Evolutionary conservation across 1,284 basidiomycete genomes (phyloP).

Genomic region (Cystobasidium sp.): DNA sequence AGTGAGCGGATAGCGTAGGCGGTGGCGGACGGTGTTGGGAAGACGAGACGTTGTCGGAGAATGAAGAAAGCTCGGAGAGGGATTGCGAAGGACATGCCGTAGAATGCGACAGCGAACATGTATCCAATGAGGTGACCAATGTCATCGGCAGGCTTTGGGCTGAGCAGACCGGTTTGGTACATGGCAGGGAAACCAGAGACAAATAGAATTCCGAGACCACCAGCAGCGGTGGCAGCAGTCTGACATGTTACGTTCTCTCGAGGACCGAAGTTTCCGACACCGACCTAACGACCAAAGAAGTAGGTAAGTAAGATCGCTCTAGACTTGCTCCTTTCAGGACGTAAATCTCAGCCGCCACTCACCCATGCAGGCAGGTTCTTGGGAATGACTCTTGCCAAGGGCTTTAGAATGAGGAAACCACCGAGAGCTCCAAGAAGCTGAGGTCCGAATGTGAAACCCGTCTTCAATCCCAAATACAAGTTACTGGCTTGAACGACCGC

Average conservation of each 20-base stretch:
- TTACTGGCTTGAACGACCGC: slow-evolving; percentile 68
- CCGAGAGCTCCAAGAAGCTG: slow-evolving; percentile 70
- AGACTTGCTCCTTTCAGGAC: background rate
- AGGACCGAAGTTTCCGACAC: slow-evolving; percentile 69
- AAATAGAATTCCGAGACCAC: slow-evolving; percentile 67
- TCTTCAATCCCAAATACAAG: slow-evolving; percentile 72
- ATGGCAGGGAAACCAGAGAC: slow-evolving; percentile 71
- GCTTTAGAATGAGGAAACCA: slow-evolving; percentile 69
- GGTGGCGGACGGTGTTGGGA: slow-evolving; percentile 72
- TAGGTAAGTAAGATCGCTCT: background rate
- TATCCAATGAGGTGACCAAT: slow-evolving; percentile 65
- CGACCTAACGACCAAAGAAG: slow-evolving; percentile 38
- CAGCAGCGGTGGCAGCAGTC: slow-evolving; percentile 63
- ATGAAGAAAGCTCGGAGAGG: slow-evolving; percentile 63
- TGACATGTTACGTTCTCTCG: slow-evolving; percentile 71
- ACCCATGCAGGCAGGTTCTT: slow-evolving; percentile 62
- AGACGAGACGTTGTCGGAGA: slow-evolving; percentile 69
- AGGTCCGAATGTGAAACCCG: slow-evolving; percentile 67
- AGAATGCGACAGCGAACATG: slow-evolving; percentile 66
- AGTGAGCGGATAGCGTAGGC: slow-evolving; percentile 70
- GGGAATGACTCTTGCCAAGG: slow-evolving; percentile 58
- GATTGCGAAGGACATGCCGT: slow-evolving; percentile 60
- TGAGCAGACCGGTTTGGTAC: slow-evolving; percentile 65
- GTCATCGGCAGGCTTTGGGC: slow-evolving; percentile 61
- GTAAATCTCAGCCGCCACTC: background rate